A percentile compares a stretch with the other conserved stretches of the same genome.
phyloP scores from a whole-genome alignment of 371 early-diverging fungal genomes.

The Mucor velutinosus region DNA sequence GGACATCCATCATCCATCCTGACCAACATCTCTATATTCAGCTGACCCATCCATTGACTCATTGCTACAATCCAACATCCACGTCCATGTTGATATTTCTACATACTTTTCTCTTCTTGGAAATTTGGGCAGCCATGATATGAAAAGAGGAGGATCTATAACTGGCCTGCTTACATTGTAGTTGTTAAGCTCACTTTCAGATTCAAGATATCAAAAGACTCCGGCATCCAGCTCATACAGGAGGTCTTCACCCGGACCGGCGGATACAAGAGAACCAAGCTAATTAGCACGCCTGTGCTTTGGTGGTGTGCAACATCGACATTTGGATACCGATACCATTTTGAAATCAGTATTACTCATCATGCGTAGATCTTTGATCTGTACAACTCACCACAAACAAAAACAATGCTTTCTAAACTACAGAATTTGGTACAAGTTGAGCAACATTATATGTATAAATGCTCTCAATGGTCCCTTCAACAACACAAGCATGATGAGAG shows the following conservation, averaged over 20 bases:
- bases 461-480: no score
- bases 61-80: neutral
- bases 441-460: no score
- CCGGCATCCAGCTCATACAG: neutral
- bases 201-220: neutral
- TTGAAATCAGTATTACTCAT: no score
- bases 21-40: neutral
- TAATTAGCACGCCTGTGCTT: no score
- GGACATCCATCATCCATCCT: neutral
- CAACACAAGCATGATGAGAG: no score
- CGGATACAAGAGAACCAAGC: neutral
- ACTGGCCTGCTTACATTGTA: neutral
- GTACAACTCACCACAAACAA: no score
- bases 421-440: no score
- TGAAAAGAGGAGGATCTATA: conserved; percentile 24
- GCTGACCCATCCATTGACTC: conserved; percentile 25
- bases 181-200: neutral
- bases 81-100: neutral
- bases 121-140: conserved; percentile 55
- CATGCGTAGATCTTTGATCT: no score
- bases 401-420: no score
- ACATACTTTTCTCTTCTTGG: conserved; percentile 78
- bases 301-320: no score
- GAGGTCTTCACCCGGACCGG: neutral
- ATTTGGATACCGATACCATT: no score